These are phyloP conservation scores for Gossypium rotundifolium DNA, from an alignment of 345 rosid species.

Conservation along the genomic window DNA sequence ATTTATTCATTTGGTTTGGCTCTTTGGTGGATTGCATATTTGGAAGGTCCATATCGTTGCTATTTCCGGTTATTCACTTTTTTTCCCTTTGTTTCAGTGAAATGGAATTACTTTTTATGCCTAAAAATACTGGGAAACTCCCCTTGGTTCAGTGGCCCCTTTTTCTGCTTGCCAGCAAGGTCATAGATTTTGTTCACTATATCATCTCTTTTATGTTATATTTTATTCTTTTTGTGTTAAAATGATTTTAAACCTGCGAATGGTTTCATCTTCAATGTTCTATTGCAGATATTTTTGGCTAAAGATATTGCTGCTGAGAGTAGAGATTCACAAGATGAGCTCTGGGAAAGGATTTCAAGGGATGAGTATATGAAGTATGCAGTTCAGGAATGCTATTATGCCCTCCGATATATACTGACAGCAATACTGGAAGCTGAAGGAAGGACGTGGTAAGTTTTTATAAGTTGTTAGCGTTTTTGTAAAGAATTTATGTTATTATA, in stretches of 20 bases:
- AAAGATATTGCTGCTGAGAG: conserved; percentile 77
- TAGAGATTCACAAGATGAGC: conserved; percentile 71
- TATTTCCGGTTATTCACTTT: neutral
- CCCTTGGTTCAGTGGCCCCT: conserved; percentile 93
- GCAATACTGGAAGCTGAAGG: conserved; percentile 86
- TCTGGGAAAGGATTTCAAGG: conserved; percentile 73
- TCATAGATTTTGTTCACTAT: conserved; percentile 20
- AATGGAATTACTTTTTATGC: conserved; percentile 91
- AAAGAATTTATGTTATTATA: neutral
- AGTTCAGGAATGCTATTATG: conserved; percentile 74
- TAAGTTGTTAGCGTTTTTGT: conserved; percentile 14
- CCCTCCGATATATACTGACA: conserved; percentile 56
- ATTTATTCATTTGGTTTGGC: conserved; percentile 5
- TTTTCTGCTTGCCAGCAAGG: conserved; percentile 99
- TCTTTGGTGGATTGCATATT: neutral
- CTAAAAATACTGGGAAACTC: conserved; percentile 79
- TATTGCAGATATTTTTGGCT: conserved; percentile 70
- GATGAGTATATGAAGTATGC: conserved; percentile 97
- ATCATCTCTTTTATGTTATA: neutral
- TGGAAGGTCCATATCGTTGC: neutral
- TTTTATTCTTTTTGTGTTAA: neutral
- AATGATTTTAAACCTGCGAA: neutral
- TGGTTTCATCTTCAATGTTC: neutral
- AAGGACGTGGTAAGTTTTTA: conserved; percentile 63
- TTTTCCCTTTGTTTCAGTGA: conserved; percentile 41